Evolutionary conservation across 2,329 filamentous ascomycete genomes (phyloP), one percentile per base, ranked within the genome.

Genomic region (Penicillium fuscoglaucum): DNA sequence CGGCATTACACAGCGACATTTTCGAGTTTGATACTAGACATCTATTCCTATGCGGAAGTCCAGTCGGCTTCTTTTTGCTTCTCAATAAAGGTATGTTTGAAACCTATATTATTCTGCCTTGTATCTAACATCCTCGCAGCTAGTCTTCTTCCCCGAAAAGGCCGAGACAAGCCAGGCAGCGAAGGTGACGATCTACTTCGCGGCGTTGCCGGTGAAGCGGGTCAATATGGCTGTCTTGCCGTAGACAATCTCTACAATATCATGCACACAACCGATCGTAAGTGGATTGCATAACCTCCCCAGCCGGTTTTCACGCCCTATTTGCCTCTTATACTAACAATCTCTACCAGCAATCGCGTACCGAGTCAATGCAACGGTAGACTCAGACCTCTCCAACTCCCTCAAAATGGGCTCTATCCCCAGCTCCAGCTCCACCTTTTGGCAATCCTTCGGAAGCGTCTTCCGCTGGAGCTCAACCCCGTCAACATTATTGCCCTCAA

Each of bases 171-270:
- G 69, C 86, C 90, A 0, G 90, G 89, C 5, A 86, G 87, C 21
- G 87, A 93, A 61, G 76, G 80, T 1, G 83, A 83, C 19, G 88
- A 91, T 63, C 75, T 76, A 21, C 76, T 82, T 15, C 81, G 82
- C 6, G 80, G 81, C 7, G 84, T 98, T 33, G 89, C 88, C n/a
- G 90, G 90, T n/a, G 85, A 91, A 41, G 83, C 83, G 19, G 92
- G 90, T 31, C 85, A 82, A 6, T 96, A 96, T 72, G 95, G 95
- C 19, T 98, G 95, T 73, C 80, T 98, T 29, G 91, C 93, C 0
- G 89, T 98, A 1, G 91, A 98, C 77, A 99, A 98, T 72, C 84
- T 99, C 57, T 99, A 98, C 80, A 99, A 99, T 69, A 84, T 99
- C 62, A 85, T 98, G 71, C 87, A 89, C 65, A 84, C 84, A 35